phyloP scores from a whole-genome alignment of 2,329 filamentous ascomycete species.

The Fusarium citri region DNA sequence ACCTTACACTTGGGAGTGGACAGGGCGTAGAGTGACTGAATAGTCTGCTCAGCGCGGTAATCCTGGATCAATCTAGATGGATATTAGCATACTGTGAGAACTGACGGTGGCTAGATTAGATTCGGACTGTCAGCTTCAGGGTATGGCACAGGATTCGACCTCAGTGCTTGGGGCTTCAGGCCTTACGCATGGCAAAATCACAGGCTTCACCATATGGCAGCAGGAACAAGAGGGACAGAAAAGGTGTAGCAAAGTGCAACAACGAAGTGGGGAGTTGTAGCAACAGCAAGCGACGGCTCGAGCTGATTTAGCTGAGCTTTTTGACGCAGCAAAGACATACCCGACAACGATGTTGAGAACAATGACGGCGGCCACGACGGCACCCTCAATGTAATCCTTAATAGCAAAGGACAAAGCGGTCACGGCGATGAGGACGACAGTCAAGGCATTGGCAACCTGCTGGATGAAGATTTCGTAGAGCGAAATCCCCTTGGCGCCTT shows the following conservation, averaged over 20 bases:
- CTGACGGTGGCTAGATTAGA: conserved; percentile 23
- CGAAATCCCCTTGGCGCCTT: conserved; percentile 77
- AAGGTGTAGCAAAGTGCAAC: conserved; percentile 36
- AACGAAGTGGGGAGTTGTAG: conserved; percentile 29
- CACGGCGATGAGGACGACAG: conserved; percentile 78
- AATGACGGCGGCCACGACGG: conserved; percentile 73
- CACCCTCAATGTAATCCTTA: conserved; percentile 71
- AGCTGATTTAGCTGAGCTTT: conserved; percentile 37
- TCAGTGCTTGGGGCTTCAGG: conserved; percentile 46
- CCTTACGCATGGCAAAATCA: conserved; percentile 41
- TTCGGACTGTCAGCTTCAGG: conserved; percentile 46
- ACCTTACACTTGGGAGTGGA: conserved; percentile 71
- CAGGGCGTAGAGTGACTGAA: conserved; percentile 69
- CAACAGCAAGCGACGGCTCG: conserved; percentile 33
- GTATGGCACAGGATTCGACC: conserved; percentile 44
- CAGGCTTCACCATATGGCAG: conserved; percentile 48
- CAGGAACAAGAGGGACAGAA: conserved; percentile 31
- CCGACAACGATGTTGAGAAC: conserved; percentile 75
- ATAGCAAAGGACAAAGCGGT: conserved; percentile 77
- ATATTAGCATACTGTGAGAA: conserved; percentile 45
- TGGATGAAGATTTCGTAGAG: conserved; percentile 81
- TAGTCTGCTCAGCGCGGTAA: conserved; percentile 71
- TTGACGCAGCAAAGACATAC: conserved; percentile 55
- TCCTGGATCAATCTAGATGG: conserved; percentile 66
- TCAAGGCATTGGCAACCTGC: conserved; percentile 82